Evolutionary conservation across 176 grass and related monocot genomes (phyloP), one percentile per base, ranked within the genome.

Genomic region (Oryza glumipatula): DNA sequence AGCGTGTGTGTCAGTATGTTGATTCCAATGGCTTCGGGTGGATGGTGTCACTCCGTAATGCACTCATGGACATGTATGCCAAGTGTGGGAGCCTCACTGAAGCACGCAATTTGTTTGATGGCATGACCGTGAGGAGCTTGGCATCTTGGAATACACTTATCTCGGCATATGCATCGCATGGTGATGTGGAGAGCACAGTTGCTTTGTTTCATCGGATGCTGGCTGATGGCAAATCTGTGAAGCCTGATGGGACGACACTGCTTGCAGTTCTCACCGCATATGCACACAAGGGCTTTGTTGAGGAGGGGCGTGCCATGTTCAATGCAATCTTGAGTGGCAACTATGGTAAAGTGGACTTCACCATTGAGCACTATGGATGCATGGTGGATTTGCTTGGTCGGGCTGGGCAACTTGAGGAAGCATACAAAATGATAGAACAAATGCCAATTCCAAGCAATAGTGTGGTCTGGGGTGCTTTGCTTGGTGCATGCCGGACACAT

Each of bases 301-400:
- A 88, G 16, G 92, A 88, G 71, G 92, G 72, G 4, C 89, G 60
- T 14, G 21, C 49, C 39, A 33, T 88, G 44, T 86, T 94, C 60
- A 66, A 70, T 72, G 56, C 76, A 4, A 76, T 91, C 70, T 72
- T 49, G 61, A 83, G 32, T 36, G 92, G 86, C 10, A 30, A 74
- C 13, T 90, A 72, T 81, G 82, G 72, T 15, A 83, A 71, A 63
- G 33, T 91, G 47, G 71, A 86, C 41, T 17, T 86, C 58, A 80
- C 76, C 0, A 46, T 89, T 0, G 80, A 91, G 86, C 92, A 94
- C 80, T 87, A 94, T 12, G 88, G 92, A 3, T 94, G 92, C 81
- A 83, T 94, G 71, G 92, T 94, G 22, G 86, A 94, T 67, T 72
- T 91, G 83, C 83, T 94, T 64, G 89, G 88, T 26, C 65, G 89